Conservation (phyloP, 441 rosid species). For the Bocquillonia castaneifolia region DNA sequence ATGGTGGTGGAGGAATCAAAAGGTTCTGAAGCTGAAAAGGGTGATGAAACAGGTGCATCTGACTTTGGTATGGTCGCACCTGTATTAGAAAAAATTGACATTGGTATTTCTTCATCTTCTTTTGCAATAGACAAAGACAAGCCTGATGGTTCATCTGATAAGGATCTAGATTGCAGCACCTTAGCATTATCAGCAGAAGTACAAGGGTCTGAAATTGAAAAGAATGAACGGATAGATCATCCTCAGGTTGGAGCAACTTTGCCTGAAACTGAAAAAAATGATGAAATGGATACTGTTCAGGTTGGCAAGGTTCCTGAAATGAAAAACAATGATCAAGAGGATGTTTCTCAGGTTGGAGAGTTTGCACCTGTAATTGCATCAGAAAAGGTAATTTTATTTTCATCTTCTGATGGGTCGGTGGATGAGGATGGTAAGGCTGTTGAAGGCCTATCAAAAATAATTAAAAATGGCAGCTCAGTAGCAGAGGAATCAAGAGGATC, state of each 20-base stretch:
- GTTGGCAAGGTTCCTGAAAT: background rate
- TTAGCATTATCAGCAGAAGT: background rate
- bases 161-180: background rate
- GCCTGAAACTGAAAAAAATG: background rate
- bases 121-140: constrained; percentile 8
- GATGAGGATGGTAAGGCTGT: constrained; percentile 5
- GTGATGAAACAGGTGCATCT: background rate
- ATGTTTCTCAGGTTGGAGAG: background rate
- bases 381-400: constrained; percentile 6
- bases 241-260: background rate
- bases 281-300: background rate
- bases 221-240: background rate
- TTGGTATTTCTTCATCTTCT: background rate
- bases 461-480: background rate
- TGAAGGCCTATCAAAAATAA: constrained; percentile 1
- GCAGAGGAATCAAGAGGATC: constrained; percentile 6
- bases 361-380: too few species aligned
- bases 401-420: background rate
- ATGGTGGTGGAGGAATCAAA: background rate
- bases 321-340: background rate
- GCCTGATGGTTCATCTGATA: constrained; percentile 4
- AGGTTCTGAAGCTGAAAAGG: constrained; percentile 5
- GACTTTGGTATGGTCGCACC: background rate
- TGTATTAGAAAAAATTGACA: background rate
- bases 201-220: constrained; percentile 1